Evolutionary conservation across 2,329 filamentous ascomycete species (phyloP), one percentile per base, ranked within the genome.

Genomic region (Aspergillus sp.): DNA sequence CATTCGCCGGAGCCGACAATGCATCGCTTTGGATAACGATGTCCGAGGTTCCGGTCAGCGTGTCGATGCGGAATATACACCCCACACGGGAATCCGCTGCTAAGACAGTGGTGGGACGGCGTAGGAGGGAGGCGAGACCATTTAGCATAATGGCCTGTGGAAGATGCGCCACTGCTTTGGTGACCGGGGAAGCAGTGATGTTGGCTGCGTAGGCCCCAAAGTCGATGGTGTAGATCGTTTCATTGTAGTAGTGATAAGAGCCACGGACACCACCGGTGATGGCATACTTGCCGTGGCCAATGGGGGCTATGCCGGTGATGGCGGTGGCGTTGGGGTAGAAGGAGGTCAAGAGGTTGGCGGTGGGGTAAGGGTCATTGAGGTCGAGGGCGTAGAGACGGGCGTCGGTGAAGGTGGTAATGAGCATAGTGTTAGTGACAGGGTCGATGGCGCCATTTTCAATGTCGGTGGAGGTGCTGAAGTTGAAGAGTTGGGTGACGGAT

Each of bases 81-180:
- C 67, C 67, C 2, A 66, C 55, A 2, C 58, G 21, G 5, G 66
- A 63, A 28, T 69, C 67, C 1, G 60, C 65, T 6, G 63, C 56
- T 0, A 69, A 51, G 17, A 69, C 61, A 2, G 58, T 58, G n/a
- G 65, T 55, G 5, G 47, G 55, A 7, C 50, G 54, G 4, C 25
- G 41, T 8, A 62, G 64, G 13, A 69, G 25, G 7, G 62, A 55
- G 9, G 66, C 55, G 21, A 69, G 52, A 9, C 65, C 65, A 21
- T 69, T 69, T 5, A 69, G 57, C 53, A 65, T 60, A 13, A 61
- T 53, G 2, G 67, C 65, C 23, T 62, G 45, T 0, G 63, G 64
- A 15, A 68, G 57, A 12, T 15, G 39, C 5, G 64, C 54, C 2
- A 63, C 51, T 10, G 53, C 57, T 7, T 45, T 19, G 5, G 5